Evolutionary conservation across 345 rosid species (phyloP), one percentile per base, ranked within the genome.

Genomic region (Hibiscus tridactylites): DNA sequence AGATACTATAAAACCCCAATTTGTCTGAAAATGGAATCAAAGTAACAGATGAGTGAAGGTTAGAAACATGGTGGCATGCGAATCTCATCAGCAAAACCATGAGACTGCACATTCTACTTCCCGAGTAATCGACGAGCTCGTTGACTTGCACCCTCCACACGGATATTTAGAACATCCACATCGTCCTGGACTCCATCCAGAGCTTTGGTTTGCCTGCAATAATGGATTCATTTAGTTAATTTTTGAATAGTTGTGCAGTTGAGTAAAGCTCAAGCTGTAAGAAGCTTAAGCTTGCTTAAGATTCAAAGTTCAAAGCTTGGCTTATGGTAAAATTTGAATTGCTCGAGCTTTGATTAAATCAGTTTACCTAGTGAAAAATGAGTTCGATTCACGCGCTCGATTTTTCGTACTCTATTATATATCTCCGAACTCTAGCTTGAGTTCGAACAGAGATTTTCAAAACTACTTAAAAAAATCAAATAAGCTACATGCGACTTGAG

Each of bases 51-150:
- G 13, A 28, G n/a, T 54, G n/a, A 7, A 9, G 52, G 52, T 49
- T 49, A 49, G 3, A 2, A 42, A 5, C 17, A 46, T 66, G 37
- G 56, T 19, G 5, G 62, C 63, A 21, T 37, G 12, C 28, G n/a
- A 50, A 13, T 68, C 39, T 49, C 37, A 3, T 29, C n/a, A 28
- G 15, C 42, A 53, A 70, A 53, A 37, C 42, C 53, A 21, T 6
- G 6, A 39, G 12, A 39, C 63, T 12, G 12, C 5, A 56, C 4
- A 35, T 61, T 9, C 87, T 88, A 95, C 85, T 92, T 92, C 44
- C 94, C 73, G 44, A 95, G 97, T 77, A 95, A 79, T 63, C 76
- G 87, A 3, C 86, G 94, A 54, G 83, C 86, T 0, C 84, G 88
- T 66, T 74, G 88, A 79, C 86, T 88, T 10, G 94, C 94, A 50